These are phyloP conservation scores for Tulasnella sp. DNA, from an alignment of 768 basidiomycete species.

Conservation along the genomic window DNA sequence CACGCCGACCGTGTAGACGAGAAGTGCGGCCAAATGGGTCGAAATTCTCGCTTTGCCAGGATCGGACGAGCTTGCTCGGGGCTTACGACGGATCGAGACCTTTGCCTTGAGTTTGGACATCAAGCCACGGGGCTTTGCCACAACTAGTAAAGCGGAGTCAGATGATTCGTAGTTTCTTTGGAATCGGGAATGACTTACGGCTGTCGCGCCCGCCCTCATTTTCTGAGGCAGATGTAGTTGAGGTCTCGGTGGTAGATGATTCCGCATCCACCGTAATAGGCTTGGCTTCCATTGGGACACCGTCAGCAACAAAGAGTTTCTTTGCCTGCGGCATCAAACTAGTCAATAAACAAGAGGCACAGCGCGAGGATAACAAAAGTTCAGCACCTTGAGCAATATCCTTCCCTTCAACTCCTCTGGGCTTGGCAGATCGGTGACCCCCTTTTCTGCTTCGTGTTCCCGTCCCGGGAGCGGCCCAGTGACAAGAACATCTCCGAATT, in stretches of 20 bases:
- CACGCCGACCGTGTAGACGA: conserved; percentile 94
- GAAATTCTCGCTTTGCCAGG: conserved; percentile 65
- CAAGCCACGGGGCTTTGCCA: not conserved
- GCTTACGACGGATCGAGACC: not conserved
- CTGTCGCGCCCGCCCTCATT: conserved; percentile 34
- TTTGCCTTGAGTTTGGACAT: not conserved
- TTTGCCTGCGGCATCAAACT: conserved; percentile 53
- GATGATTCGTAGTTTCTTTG: not conserved
- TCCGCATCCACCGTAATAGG: conserved; percentile 42
- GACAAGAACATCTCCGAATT: conserved; percentile 56
- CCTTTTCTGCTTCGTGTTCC: conserved; percentile 35
- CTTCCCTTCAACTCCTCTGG: conserved; percentile 75
- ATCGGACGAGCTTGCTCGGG: not conserved
- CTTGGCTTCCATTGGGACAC: conserved; percentile 39
- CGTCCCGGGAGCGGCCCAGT: conserved; percentile 48
- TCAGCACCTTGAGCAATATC: conserved; percentile 74
- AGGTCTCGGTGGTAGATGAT: conserved; percentile 45
- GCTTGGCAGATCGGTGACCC: conserved; percentile 65
- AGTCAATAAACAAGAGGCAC: not conserved
- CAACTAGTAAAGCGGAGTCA: not conserved
- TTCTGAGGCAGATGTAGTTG: conserved; percentile 39
- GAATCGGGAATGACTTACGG: not conserved
- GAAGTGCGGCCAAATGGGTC: conserved; percentile 60
- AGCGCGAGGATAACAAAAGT: not conserved
- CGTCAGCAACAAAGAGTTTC: conserved; percentile 59